These are phyloP conservation scores for Eruca vesicaria DNA, from an alignment of 441 rosid genomes.

Conservation along the genomic window DNA sequence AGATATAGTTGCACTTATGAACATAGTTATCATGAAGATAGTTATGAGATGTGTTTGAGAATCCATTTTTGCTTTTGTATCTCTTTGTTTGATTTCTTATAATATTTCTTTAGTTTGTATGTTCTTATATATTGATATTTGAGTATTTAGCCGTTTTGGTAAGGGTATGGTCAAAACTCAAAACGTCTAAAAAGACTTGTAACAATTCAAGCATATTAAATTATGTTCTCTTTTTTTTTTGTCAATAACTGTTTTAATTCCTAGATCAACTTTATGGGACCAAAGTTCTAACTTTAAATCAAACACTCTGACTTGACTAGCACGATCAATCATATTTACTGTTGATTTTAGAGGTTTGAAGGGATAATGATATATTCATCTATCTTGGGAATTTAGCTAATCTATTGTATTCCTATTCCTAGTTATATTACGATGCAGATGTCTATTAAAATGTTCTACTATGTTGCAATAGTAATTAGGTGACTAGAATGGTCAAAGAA, in stretches of 20 bases:
- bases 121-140: neutral
- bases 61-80: neutral
- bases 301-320: neutral
- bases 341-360: too few relatives aligned
- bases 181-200: neutral
- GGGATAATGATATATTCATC: too few relatives aligned
- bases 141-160: neutral
- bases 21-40: neutral
- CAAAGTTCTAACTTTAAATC: neutral
- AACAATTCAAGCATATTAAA: neutral
- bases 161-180: too few relatives aligned
- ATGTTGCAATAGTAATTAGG: neutral
- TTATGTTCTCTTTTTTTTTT: too few relatives aligned
- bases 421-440: neutral
- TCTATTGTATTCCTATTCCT: too few relatives aligned
- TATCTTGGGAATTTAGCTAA: too few relatives aligned
- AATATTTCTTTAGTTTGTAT: neutral
- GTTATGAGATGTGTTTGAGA: neutral
- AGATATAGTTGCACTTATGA: too few relatives aligned
- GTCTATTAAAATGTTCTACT: neutral
- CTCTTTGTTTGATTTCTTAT: neutral
- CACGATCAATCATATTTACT: neutral
- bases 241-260: neutral
- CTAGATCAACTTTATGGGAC: neutral
- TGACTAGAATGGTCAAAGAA: neutral